These are phyloP conservation scores for Plantago major DNA, from an alignment of 257 asterid species.

Conservation along the genomic window DNA sequence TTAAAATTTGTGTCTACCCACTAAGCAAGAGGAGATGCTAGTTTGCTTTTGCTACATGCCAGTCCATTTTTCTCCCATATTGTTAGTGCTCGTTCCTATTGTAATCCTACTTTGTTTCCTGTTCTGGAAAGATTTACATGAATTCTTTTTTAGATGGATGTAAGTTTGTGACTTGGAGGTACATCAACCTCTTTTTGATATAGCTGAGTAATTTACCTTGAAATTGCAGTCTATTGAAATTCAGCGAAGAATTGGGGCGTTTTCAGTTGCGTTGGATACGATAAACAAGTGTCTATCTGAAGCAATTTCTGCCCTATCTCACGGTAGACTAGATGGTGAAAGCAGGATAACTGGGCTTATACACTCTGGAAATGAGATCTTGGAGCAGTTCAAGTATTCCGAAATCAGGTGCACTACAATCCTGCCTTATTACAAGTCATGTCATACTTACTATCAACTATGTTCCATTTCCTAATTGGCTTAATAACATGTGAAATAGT, in stretches of 20 bases:
- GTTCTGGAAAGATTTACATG: not conserved
- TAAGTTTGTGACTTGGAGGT: conserved; percentile 16
- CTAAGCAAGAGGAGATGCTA: too few species aligned
- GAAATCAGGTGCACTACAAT: conserved; percentile 62
- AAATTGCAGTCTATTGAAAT: conserved; percentile 71
- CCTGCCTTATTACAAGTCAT: conserved; percentile 17
- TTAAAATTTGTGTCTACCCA: too few species aligned
- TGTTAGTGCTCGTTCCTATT: too few species aligned
- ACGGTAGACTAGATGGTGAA: conserved; percentile 92
- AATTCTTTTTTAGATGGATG: conserved; percentile 5
- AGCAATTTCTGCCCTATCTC: conserved; percentile 82
- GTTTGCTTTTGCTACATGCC: too few species aligned
- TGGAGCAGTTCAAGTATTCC: conserved; percentile 79
- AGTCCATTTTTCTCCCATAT: too few species aligned
- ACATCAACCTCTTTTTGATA: conserved; percentile 7
- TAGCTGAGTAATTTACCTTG: conserved; percentile 5
- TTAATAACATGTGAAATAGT: too few species aligned
- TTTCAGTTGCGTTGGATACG: conserved; percentile 79
- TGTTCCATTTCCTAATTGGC: too few species aligned
- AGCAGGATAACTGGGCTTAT: conserved; percentile 75
- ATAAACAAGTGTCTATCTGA: conserved; percentile 86
- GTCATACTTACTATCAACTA: too few species aligned
- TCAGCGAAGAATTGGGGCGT: conserved; percentile 93
- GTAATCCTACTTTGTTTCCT: not conserved
- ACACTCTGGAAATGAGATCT: conserved; percentile 81